Evolutionary conservation across 2,329 filamentous ascomycete species (phyloP), one percentile per base, ranked within the genome.

Genomic region (Cephalotrichum gorgonifer): DNA sequence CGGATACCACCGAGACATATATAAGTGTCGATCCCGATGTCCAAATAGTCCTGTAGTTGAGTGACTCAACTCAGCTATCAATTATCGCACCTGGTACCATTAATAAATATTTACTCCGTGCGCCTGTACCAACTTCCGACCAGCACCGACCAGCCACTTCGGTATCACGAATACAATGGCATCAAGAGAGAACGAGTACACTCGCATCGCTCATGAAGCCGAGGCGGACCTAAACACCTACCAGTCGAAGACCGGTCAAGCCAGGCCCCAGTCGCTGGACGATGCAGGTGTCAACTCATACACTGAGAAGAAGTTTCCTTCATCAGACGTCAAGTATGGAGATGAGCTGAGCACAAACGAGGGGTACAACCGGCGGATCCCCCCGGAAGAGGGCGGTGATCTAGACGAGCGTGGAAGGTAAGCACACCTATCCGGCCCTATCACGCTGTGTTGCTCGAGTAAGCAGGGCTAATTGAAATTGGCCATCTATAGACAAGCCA

Each of bases 191-290:
- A 27, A 43, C 27, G 62, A 68, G 51, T 65, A 70, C 50, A 64
- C 66, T 52, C 56, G 68, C 48, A 69, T 75, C 49, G 66, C 72
- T 50, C 60, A 66, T 30, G 58, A 71, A 55, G 70, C 72, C 42
- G 70, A 75, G 63, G 58, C 57, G 47, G 70, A 74, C 54, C 63
- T 74, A 49, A 74, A 74, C 63, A 68, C 62, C 12, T 70, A 72
- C 56, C 64, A 71, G 54, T 59, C 70, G 54, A 75, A 74, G 61
- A 73, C 70, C 2, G 71, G 72, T 48, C 60, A 59, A 8, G 64
- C 63, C 44, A 68, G 64, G 51, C 56, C 60, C 3, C 61, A 69
- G 6, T 61, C 61, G 4, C 60, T 59, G 17, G 69, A 72, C 22
- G 64, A 71, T 7, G 63, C 66, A 3, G 71, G 69, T 41, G 66